A percentile compares a stretch with the other conserved stretches of the same genome.
Evolutionary conservation across 306 rosid genomes (phyloP).

Genomic region (Vigna hirtella): DNA sequence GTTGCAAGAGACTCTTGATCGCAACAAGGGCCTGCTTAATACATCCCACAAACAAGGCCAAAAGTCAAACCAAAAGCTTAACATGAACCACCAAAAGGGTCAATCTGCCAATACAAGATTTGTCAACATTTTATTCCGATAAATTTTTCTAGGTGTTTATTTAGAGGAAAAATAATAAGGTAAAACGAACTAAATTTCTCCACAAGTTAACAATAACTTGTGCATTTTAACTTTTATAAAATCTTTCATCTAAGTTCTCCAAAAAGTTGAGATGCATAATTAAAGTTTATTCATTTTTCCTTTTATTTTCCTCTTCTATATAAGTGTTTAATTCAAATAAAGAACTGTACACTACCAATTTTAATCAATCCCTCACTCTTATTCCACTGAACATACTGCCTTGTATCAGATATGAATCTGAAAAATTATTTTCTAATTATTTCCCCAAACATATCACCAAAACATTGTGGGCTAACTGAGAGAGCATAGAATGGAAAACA

Average conservation of each 20-base stretch:
- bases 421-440: neutral
- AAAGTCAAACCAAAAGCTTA: constrained; percentile 34
- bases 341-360: neutral
- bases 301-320: neutral
- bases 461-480: neutral
- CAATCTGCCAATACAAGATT: constrained; percentile 12
- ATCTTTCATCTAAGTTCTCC: neutral
- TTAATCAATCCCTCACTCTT: constrained; percentile 13
- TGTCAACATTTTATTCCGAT: neutral
- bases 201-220: neutral
- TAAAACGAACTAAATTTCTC: neutral
- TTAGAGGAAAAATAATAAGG: neutral
- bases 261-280: neutral
- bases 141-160: neutral
- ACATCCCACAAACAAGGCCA: constrained; percentile 37
- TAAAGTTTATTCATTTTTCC: neutral
- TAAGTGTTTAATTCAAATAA: neutral
- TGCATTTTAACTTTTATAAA: neutral
- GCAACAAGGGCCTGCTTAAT: constrained; percentile 71
- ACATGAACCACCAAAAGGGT: constrained; percentile 18
- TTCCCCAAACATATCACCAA: neutral
- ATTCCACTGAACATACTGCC: neutral
- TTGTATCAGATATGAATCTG: neutral
- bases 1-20: constrained; percentile 73
- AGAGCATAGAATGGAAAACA: constrained; percentile 18